Conservation (phyloP, 441 rosid genomes). For the Geranium incanum region DNA sequence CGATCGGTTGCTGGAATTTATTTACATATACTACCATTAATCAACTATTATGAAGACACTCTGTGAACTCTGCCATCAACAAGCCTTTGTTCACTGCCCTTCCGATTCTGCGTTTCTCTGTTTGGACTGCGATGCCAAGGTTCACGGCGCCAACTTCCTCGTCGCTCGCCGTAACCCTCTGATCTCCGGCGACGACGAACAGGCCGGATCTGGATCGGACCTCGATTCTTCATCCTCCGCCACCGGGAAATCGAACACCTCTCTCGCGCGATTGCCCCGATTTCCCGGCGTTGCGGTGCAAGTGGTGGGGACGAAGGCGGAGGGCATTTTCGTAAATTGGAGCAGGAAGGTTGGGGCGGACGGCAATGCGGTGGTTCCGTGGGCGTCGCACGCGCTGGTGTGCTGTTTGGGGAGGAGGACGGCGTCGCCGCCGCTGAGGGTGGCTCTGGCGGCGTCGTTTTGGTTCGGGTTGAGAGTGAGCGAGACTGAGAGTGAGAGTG, state of each 20-base stretch:
- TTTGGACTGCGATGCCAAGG: conserved; percentile 38
- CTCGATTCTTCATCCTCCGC: conserved; percentile 17
- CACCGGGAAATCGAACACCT: no score
- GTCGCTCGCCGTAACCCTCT: conserved; percentile 50
- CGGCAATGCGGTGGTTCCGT: conserved; percentile 22
- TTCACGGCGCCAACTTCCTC: conserved; percentile 59
- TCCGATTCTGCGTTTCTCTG: conserved; percentile 65
- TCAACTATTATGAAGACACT: no score
- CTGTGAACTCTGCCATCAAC: conserved; percentile 48
- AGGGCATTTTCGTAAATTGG: conserved; percentile 43
- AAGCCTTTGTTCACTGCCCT: conserved; percentile 41
- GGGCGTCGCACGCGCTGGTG: conserved; percentile 30
- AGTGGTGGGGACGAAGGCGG: conserved; percentile 13
- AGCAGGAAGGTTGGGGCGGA: conserved; percentile 35
- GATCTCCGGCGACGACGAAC: conserved; percentile 21
- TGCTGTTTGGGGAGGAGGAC: conserved; percentile 19
- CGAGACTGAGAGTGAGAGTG: conserved; percentile 7
- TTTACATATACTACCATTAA: no score
- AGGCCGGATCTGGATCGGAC: conserved; percentile 25
- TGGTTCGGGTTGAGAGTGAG: conserved; percentile 42
- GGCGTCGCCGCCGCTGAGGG: conserved; percentile 10
- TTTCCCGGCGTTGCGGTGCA: background rate
- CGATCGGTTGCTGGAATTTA: no score
- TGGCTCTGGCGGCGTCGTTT: conserved; percentile 45
- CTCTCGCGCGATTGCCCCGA: background rate